Percentiles rank a stretch among this genome's conserved stretches.
Evolutionary conservation across 2,329 filamentous ascomycete genomes (phyloP).

Genomic region (Periconia sp.): DNA sequence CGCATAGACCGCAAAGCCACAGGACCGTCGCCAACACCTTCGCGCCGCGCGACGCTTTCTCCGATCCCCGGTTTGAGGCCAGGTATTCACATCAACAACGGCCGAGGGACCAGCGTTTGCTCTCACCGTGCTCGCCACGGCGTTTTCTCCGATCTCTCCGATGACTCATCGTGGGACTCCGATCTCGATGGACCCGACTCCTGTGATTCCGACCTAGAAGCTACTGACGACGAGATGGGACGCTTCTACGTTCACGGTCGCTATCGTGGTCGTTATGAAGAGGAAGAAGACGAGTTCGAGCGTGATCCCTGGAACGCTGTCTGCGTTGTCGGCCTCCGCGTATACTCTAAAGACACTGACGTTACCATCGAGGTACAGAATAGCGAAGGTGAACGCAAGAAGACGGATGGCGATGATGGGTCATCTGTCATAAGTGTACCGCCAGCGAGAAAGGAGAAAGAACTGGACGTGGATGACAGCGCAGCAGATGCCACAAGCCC

Average conservation of each 20-base stretch:
- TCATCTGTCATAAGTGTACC: conserved; percentile 31
- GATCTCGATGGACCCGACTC: conserved; percentile 47
- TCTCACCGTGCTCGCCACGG: conserved; percentile 39
- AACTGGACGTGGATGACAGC: conserved; percentile 49
- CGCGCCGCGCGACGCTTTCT: conserved; percentile 44
- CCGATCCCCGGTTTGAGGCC: conserved; percentile 44
- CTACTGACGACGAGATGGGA: conserved; percentile 26
- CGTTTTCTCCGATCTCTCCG: conserved; percentile 39
- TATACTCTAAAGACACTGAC: conserved; percentile 60
- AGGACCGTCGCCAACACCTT: conserved; percentile 32
- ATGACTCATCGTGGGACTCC: conserved; percentile 49
- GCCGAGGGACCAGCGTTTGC: conserved; percentile 32
- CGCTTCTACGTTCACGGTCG: conserved; percentile 25
- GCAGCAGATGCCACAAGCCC: conserved; percentile 48
- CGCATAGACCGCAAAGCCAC: conserved; percentile 30
- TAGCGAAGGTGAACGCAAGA: conserved; percentile 32
- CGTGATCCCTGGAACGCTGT: conserved; percentile 66
- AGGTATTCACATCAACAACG: conserved; percentile 40
- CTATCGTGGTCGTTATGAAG: conserved; percentile 26
- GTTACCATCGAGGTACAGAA: conserved; percentile 61
- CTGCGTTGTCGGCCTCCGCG: conserved; percentile 64
- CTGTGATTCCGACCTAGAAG: conserved; percentile 30
- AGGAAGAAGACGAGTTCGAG: conserved; percentile 52
- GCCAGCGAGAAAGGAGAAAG: conserved; percentile 33
- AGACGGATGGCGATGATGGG: conserved; percentile 29